Conservation (phyloP, 176 grass and related monocot genomes). For the Oryza punctata region DNA sequence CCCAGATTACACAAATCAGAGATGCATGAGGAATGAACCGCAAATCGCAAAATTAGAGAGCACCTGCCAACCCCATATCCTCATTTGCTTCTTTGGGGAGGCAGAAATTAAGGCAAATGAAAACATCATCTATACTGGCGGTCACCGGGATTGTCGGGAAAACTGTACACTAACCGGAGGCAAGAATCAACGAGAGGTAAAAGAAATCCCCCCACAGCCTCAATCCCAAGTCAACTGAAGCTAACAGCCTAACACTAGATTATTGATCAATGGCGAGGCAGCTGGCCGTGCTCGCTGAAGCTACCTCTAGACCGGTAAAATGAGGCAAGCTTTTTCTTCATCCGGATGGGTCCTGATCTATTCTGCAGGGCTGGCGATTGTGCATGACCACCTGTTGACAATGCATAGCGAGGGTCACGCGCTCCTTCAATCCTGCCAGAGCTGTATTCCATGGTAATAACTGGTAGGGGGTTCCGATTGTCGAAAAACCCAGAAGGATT, state of each 20-base stretch:
- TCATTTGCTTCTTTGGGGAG: conserved; percentile 48
- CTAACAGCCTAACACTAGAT: conserved; percentile 55
- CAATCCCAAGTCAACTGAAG: conserved; percentile 41
- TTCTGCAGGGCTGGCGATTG: conserved; percentile 59
- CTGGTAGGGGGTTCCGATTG: conserved; percentile 50
- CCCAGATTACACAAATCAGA: conserved; percentile 50
- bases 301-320: conserved; percentile 88
- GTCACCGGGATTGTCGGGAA: conserved; percentile 31
- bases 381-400: conserved; percentile 36
- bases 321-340: conserved; percentile 58
- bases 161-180: conserved; percentile 68
- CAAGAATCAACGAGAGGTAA: conserved; percentile 36
- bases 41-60: conserved; percentile 52
- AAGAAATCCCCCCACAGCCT: conserved; percentile 50
- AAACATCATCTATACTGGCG: conserved; percentile 53
- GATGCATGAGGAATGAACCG: conserved; percentile 62
- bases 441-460: conserved; percentile 96
- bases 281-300: conserved; percentile 78
- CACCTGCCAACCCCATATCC: conserved; percentile 51
- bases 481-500: conserved; percentile 41
- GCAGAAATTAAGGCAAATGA: conserved; percentile 42
- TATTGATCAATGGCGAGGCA: conserved; percentile 48
- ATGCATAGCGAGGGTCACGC: conserved; percentile 39
- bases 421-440: conserved; percentile 67
- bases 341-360: conserved; percentile 76